Evolutionary conservation across 352 stramenopile genomes (phyloP).

Genomic region (Pythium myriotylum): DNA sequence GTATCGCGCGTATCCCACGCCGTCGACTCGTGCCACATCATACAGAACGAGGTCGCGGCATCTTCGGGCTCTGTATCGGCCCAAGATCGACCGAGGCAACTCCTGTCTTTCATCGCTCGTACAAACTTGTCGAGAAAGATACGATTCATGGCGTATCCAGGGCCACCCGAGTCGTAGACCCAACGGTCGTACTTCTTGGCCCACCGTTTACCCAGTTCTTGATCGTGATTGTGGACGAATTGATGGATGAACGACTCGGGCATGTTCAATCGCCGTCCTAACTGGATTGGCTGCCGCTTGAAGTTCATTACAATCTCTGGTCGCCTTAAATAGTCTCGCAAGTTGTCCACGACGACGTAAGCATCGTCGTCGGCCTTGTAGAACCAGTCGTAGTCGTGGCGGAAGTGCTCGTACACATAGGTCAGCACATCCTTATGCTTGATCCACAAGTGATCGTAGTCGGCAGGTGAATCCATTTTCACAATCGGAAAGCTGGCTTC

Average conservation of each 20-base stretch:
- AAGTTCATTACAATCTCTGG: conserved; percentile 59
- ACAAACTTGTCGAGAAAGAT: conserved; percentile 76
- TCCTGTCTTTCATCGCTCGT: conserved; percentile 45
- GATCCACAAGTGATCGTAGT: conserved; percentile 82
- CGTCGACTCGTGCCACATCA: conserved; percentile 77
- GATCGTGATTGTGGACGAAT: conserved; percentile 72
- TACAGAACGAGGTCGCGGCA: conserved; percentile 59
- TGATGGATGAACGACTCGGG: conserved; percentile 47
- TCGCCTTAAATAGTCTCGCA: conserved; percentile 41
- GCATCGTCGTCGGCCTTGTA: conserved; percentile 78
- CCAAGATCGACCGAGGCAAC: conserved; percentile 58
- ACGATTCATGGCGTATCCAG: conserved; percentile 77
- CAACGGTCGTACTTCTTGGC: conserved; percentile 55
- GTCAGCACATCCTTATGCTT: conserved; percentile 77
- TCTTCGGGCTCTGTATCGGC: conserved; percentile 78
- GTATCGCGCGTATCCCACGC: conserved; percentile 74
- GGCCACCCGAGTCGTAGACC: conserved; percentile 80
- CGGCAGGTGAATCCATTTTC: conserved; percentile 37
- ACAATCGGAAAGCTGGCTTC: conserved; percentile 52
- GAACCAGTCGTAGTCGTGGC: conserved; percentile 67
- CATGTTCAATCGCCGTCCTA: conserved; percentile 74
- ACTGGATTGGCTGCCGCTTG: conserved; percentile 62
- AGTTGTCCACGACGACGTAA: conserved; percentile 78
- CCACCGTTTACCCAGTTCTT: conserved; percentile 66
- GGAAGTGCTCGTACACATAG: conserved; percentile 68